Conservation (phyloP, 768 basidiomycete species). For the Rossbeevera mucosa region DNA sequence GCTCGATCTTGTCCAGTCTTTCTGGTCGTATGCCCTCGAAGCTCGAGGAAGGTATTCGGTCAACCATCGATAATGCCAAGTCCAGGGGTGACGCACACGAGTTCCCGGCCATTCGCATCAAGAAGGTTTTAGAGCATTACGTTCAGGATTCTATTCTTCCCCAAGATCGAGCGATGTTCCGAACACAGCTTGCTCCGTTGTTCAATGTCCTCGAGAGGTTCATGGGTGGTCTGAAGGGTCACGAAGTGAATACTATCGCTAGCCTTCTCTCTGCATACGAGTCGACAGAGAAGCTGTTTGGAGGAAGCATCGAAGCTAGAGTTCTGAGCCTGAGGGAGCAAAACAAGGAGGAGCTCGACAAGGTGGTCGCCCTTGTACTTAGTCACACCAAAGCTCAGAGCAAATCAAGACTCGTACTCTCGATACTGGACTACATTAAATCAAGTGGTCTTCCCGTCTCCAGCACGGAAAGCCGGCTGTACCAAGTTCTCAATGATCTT, state of each 20-base stretch:
- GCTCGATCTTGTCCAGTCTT: conserved; percentile 77
- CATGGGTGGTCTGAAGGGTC: conserved; percentile 75
- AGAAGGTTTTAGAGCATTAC: conserved; percentile 83
- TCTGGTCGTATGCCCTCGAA: conserved; percentile 91
- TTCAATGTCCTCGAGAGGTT: conserved; percentile 77
- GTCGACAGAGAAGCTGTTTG: conserved; percentile 87
- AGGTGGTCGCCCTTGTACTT: conserved; percentile 79
- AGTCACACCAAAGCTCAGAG: conserved; percentile 94
- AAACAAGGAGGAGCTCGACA: conserved; percentile 88
- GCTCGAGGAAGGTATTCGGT: conserved; percentile 81
- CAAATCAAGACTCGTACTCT: conserved; percentile 85
- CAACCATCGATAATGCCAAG: conserved; percentile 71
- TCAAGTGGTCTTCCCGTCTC: conserved; percentile 70
- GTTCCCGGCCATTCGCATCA: conserved; percentile 85
- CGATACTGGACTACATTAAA: conserved; percentile 88
- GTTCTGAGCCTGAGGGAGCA: conserved; percentile 88
- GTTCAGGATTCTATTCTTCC: conserved; percentile 74
- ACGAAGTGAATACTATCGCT: conserved; percentile 79
- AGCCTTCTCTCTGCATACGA: conserved; percentile 74
- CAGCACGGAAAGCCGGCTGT: conserved; percentile 66
- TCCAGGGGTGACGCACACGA: conserved; percentile 70
- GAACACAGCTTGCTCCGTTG: conserved; percentile 63
- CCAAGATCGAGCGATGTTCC: conserved; percentile 78
- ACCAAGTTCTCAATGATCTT: conserved; percentile 73
- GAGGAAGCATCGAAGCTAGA: conserved; percentile 89